Evolutionary conservation across 176 grass and related monocot genomes (phyloP).

Genomic region (Musa schizocarpa): DNA sequence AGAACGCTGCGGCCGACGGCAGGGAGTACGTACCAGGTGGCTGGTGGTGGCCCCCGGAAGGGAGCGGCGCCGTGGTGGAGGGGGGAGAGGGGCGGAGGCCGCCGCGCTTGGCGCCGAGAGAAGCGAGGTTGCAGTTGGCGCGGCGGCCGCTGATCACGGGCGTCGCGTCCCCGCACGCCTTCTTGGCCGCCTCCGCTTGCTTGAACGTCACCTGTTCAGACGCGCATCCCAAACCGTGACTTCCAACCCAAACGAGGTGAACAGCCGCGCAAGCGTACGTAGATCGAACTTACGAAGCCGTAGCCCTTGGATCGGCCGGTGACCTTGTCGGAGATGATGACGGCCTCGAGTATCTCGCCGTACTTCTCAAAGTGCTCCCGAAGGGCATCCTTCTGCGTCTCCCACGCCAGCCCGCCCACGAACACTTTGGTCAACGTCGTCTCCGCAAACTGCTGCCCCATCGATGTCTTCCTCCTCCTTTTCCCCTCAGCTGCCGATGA

Average conservation of each 20-base stretch:
- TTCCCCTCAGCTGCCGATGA: not conserved
- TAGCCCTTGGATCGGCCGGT: conserved; percentile 99
- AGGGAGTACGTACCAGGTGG: not conserved
- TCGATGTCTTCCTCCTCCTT: not conserved
- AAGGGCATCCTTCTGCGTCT: conserved; percentile 92
- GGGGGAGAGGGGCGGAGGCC: conserved; percentile 62
- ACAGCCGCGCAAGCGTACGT: not conserved
- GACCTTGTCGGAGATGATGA: conserved; percentile 99
- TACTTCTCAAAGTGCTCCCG: conserved; percentile 89
- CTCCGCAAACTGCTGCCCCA: conserved; percentile 56
- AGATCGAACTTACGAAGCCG: conserved; percentile 49
- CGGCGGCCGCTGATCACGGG: conserved; percentile 91
- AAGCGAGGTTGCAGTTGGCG: conserved; percentile 96
- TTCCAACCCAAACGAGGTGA: not conserved
- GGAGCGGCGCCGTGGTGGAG: conserved; percentile 43
- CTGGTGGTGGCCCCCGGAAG: conserved; percentile 8
- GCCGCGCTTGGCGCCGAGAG: conserved; percentile 74
- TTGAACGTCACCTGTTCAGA: conserved; percentile 75
- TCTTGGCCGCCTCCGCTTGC: conserved; percentile 85
- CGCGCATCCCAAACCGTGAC: not conserved
- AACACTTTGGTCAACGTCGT: conserved; percentile 97
- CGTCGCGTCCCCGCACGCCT: conserved; percentile 80
- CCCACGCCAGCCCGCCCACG: conserved; percentile 97
- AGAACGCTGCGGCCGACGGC: too few species aligned
- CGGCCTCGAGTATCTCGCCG: conserved; percentile 93